These are phyloP conservation scores for Leishmania braziliensis DNA, from an alignment of 208 protist species.

Conservation along the genomic window DNA sequence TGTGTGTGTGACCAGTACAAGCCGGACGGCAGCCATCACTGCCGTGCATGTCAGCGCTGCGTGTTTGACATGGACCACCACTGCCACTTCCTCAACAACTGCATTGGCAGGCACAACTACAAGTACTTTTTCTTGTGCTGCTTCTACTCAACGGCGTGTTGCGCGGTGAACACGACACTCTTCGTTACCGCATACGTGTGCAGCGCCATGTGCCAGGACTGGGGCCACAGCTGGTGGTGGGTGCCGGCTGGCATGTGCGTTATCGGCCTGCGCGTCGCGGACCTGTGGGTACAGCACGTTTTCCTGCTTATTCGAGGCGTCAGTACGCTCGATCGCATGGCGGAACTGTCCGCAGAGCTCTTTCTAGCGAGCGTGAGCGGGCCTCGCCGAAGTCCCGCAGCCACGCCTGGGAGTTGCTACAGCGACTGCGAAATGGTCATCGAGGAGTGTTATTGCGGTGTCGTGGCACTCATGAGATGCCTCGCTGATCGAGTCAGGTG, in stretches of 20 bases:
- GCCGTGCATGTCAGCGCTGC: conserved; percentile 69
- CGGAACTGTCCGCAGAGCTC: conserved; percentile 18
- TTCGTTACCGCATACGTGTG: conserved; percentile 22
- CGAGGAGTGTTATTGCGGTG: neutral
- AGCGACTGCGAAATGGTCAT: conserved; percentile 10
- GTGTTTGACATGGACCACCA: conserved; percentile 91
- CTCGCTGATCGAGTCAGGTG: neutral
- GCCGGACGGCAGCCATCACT: conserved; percentile 84
- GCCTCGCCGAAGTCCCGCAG: neutral
- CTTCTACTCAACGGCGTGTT: conserved; percentile 47
- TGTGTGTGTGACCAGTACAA: conserved; percentile 66
- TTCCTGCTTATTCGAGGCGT: conserved; percentile 43
- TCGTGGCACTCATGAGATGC: neutral
- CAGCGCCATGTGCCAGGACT: conserved; percentile 15
- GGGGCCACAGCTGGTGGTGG: conserved; percentile 35
- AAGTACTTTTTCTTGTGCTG: conserved; percentile 85
- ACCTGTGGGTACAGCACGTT: conserved; percentile 48
- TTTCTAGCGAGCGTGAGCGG: conserved; percentile 26
- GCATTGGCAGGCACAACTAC: conserved; percentile 87
- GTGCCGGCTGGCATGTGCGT: conserved; percentile 31
- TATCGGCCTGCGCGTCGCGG: conserved; percentile 20
- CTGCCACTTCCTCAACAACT: conserved; percentile 90
- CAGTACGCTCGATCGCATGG: conserved; percentile 56
- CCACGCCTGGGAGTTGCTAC: neutral
- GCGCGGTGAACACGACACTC: conserved; percentile 29